Evolutionary conservation across 495 filamentous ascomycete genomes (phyloP).

Genomic region (Aspergillus taichungensis): DNA sequence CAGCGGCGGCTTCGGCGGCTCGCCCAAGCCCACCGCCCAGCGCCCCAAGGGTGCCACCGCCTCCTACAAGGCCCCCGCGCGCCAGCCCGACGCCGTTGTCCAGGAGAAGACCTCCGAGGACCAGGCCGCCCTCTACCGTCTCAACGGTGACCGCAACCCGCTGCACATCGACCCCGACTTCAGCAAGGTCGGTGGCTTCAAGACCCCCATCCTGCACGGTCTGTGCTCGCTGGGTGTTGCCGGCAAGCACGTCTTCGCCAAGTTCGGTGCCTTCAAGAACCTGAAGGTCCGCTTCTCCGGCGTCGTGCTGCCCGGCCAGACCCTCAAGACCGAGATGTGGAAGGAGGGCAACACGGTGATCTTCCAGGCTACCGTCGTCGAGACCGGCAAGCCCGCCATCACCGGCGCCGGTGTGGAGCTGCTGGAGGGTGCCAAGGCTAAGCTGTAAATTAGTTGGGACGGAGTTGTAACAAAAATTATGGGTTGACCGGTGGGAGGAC

Average conservation of each 20-base stretch:
- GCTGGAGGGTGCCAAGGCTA: constrained; percentile 48
- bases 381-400: constrained; percentile 93
- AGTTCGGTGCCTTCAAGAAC: constrained; percentile 79
- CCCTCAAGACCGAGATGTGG: constrained; percentile 96
- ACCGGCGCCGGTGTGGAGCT: constrained; percentile 82
- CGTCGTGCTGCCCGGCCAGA: constrained; percentile 87
- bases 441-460: constrained; percentile 42
- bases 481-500: too few species aligned
- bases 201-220: constrained; percentile 88
- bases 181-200: constrained; percentile 92
- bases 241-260: constrained; percentile 80
- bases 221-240: constrained; percentile 92
- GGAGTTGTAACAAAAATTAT: neutral
- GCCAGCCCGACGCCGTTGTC: constrained; percentile 68
- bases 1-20: constrained; percentile 84
- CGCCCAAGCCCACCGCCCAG: constrained; percentile 59
- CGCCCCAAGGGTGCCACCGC: constrained; percentile 68
- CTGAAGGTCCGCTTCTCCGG: constrained; percentile 96
- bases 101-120: constrained; percentile 89
- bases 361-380: constrained; percentile 90
- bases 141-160: constrained; percentile 89
- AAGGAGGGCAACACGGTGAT: constrained; percentile 81
- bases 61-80: constrained; percentile 66
- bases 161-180: constrained; percentile 94
- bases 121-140: constrained; percentile 90